These are phyloP conservation scores for Tetrapisispora taiwanensis DNA, from an alignment of 805 yeast genomes.

Conservation along the genomic window DNA sequence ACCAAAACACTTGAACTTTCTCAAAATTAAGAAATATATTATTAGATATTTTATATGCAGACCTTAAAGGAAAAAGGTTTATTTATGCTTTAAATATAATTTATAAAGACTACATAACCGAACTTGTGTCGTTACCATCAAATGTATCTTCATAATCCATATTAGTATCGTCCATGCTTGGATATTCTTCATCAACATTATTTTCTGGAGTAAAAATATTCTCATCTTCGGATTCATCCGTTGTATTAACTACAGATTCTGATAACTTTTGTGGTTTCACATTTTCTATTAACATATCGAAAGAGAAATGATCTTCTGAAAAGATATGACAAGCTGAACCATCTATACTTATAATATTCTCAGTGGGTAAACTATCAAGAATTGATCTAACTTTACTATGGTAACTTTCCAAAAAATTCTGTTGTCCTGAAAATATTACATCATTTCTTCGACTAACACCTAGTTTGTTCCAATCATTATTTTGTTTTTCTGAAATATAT, in stretches of 20 bases:
- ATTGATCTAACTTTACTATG: constrained; percentile 13
- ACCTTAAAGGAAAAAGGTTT: too few relatives aligned
- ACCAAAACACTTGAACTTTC: too few relatives aligned
- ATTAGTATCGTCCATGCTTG: constrained; percentile 1
- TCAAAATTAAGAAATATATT: too few relatives aligned
- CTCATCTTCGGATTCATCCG: background rate
- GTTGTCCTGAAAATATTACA: background rate
- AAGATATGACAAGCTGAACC: constrained; percentile 16
- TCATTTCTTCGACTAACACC: background rate
- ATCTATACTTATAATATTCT: constrained; percentile 16
- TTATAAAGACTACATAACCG: too few relatives aligned
- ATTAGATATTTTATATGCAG: too few relatives aligned
- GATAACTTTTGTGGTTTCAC: constrained; percentile 3
- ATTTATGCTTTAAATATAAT: too few relatives aligned
- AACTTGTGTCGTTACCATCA: background rate
- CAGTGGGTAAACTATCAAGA: constrained; percentile 11
- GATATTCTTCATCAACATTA: background rate
- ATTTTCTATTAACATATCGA: constrained; percentile 9
- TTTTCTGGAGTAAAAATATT: constrained; percentile 2
- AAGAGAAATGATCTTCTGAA: constrained; percentile 11
- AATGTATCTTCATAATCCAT: constrained; percentile 2
- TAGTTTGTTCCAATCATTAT: constrained; percentile 8
- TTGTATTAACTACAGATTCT: constrained; percentile 1
- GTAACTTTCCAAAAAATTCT: constrained; percentile 8
- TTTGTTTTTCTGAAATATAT: constrained; percentile 13